Evolutionary conservation across 352 stramenopile genomes (phyloP), one percentile per base, ranked within the genome.

Genomic region (Pythium aphanidermatum): DNA sequence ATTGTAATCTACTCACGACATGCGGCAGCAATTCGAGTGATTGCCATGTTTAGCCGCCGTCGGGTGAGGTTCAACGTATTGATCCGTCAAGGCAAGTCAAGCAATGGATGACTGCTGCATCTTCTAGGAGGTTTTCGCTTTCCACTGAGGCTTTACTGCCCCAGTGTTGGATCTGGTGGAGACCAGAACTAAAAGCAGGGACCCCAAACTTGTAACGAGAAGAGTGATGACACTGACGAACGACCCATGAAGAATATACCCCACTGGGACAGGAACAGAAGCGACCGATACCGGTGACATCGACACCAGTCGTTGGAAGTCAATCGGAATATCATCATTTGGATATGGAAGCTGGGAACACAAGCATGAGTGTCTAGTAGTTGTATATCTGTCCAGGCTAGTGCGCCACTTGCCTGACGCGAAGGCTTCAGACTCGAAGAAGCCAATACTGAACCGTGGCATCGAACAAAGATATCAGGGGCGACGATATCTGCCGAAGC

Each of bases 201-300:
- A 51, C 6, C 57, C 57, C 7, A 65, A 26, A 12, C 33, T 26
- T 4, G 57, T 58, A 12, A 65, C 51, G 3, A 46, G 41, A 5
- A 65, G 33, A 5, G 57, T 65, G n/a, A 61, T 2, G 4, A 25
- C 36, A 28, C 57, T 61, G 4, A 65, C 57, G n/a, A 61, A 2
- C 5, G 21, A 2, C 1, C 46, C 46, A 21, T 60, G 41, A 2
- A 51, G 51, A 2, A 39, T 44, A 23, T 51, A 61, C 14, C 51
- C 57, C 10, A 61, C 40, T 2, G 57, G 57, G 3, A 65, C 46
- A 10, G 25, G 25, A 11, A 61, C 35, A 2, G 25, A 2, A n/a
- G 39, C 30, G 13, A 28, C 24, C 16, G 3, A 0, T 4, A 55
- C 37, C 5, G 48, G 41, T 12, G 40, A 34, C 1, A 14, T 26